Evolutionary conservation across 1,284 basidiomycete species (phyloP).

Genomic region (Takashimella koratensis): DNA sequence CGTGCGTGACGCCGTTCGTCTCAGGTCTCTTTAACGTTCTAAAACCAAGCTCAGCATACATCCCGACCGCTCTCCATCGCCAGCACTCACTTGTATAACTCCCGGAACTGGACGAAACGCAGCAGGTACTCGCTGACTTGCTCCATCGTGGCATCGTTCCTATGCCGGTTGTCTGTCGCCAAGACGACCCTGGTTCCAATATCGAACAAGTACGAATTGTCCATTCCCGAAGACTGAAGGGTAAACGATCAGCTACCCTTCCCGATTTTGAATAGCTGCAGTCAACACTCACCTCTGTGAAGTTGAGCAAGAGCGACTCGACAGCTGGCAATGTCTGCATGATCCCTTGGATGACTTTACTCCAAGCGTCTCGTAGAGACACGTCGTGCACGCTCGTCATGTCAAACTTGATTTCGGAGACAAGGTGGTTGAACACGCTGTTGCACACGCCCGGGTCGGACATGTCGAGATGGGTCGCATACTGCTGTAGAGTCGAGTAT

Average conservation of each 20-base stretch:
- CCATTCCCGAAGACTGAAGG: conserved; percentile 74
- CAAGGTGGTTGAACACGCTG: conserved; percentile 39
- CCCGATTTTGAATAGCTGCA: no score
- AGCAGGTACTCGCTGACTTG: conserved; percentile 83
- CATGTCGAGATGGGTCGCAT: conserved; percentile 25
- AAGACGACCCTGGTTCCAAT: conserved; percentile 79
- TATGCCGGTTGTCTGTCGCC: conserved; percentile 65
- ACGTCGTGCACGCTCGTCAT: conserved; percentile 57
- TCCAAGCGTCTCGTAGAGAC: conserved; percentile 54
- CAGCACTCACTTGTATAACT: conserved; percentile 67
- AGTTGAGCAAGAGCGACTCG: conserved; percentile 51
- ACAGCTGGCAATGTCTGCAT: conserved; percentile 52
- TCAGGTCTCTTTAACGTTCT: conserved; percentile 2
- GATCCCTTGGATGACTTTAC: conserved; percentile 52
- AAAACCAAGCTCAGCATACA: no score
- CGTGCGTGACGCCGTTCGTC: not conserved
- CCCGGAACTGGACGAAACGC: conserved; percentile 79
- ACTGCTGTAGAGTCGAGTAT: conserved; percentile 27
- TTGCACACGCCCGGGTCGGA: conserved; percentile 33
- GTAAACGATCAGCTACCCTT: not conserved
- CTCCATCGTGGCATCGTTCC: conserved; percentile 76
- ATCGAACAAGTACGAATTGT: conserved; percentile 92
- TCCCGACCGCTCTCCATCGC: not conserved
- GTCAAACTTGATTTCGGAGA: conserved; percentile 50
- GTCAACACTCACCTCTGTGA: conserved; percentile 47